A percentile compares a stretch with the other conserved stretches of the same genome.
Evolutionary conservation across 2,329 filamentous ascomycete genomes (phyloP).

Genomic region (Acrodontium crateriforme): DNA sequence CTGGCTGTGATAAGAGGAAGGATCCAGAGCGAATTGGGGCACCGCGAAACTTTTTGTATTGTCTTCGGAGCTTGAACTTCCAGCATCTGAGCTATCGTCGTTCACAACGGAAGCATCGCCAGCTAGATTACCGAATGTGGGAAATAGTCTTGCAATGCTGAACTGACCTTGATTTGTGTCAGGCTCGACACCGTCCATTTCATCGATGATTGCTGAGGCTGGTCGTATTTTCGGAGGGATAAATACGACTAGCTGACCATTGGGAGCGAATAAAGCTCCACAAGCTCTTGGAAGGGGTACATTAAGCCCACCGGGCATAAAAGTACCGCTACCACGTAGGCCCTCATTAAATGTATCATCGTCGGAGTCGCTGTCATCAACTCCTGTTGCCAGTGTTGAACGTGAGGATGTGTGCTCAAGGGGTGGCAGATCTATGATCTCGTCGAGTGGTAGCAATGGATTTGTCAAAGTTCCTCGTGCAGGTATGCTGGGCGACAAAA

Average conservation of each 20-base stretch:
- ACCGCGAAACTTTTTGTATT: neutral
- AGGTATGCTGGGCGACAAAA: conserved; percentile 18
- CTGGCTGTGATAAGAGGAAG: conserved; percentile 30
- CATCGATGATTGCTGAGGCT: conserved; percentile 17
- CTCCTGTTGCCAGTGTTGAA: conserved; percentile 26
- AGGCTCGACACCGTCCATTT: conserved; percentile 16
- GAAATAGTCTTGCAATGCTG: conserved; percentile 29
- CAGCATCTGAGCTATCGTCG: conserved; percentile 8
- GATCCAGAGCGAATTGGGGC: conserved; percentile 35
- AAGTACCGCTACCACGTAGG: conserved; percentile 34
- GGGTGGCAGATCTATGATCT: conserved; percentile 40
- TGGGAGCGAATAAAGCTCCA: conserved; percentile 43
- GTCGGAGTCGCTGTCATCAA: conserved; percentile 23
- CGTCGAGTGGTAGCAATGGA: conserved; percentile 35
- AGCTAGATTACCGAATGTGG: conserved; percentile 17
- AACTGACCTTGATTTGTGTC: conserved; percentile 52
- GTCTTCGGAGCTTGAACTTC: too few relatives aligned
- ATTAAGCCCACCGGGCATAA: conserved; percentile 48
- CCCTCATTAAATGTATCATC: conserved; percentile 52
- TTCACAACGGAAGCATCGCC: conserved; percentile 4
- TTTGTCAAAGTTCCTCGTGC: conserved; percentile 11
- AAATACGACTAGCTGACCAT: conserved; percentile 45
- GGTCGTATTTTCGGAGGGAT: conserved; percentile 37
- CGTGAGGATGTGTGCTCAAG: conserved; percentile 41
- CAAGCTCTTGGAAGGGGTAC: conserved; percentile 47